phyloP scores from a whole-genome alignment of 768 basidiomycete species.

The Russula brevipes region DNA sequence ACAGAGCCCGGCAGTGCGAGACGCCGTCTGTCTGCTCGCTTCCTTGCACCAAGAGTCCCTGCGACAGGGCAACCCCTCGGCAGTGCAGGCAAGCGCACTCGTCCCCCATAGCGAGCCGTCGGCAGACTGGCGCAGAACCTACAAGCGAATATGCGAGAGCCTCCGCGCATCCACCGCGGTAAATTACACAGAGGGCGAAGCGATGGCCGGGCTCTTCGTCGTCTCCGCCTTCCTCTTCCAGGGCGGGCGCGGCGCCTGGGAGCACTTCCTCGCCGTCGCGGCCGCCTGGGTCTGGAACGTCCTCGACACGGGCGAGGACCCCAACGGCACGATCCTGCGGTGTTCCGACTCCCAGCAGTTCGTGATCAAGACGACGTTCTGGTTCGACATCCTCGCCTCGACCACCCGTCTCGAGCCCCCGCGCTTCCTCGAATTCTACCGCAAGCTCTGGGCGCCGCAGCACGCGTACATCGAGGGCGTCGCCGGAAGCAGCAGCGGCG shows the following conservation, averaged over 20 bases:
- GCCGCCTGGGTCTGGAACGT: conserved; percentile 48
- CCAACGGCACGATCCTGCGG: conserved; percentile 41
- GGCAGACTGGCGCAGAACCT: conserved; percentile 23
- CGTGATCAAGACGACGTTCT: conserved; percentile 78
- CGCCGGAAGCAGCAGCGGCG: not conserved
- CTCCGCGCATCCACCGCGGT: conserved; percentile 20
- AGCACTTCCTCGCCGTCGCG: conserved; percentile 58
- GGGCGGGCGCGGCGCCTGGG: conserved; percentile 69
- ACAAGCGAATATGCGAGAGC: conserved; percentile 26
- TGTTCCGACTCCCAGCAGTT: conserved; percentile 55
- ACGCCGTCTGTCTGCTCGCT: conserved; percentile 60
- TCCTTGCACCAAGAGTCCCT: conserved; percentile 46
- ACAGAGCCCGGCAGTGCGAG: conserved; percentile 41
- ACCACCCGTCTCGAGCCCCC: conserved; percentile 61
- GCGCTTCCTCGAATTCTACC: conserved; percentile 51
- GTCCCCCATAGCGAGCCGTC: conserved; percentile 1
- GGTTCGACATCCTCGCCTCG: conserved; percentile 82
- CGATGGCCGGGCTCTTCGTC: conserved; percentile 71
- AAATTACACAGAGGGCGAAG: conserved; percentile 54
- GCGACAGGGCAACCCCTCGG: conserved; percentile 11
- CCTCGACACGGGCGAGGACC: conserved; percentile 39
- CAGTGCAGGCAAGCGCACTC: not conserved
- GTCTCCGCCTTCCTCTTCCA: conserved; percentile 75
- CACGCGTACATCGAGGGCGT: conserved; percentile 37
- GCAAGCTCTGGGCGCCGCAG: conserved; percentile 48